Conservation (phyloP, 129 eudicot genomes). For the Ambrosia trifida region DNA sequence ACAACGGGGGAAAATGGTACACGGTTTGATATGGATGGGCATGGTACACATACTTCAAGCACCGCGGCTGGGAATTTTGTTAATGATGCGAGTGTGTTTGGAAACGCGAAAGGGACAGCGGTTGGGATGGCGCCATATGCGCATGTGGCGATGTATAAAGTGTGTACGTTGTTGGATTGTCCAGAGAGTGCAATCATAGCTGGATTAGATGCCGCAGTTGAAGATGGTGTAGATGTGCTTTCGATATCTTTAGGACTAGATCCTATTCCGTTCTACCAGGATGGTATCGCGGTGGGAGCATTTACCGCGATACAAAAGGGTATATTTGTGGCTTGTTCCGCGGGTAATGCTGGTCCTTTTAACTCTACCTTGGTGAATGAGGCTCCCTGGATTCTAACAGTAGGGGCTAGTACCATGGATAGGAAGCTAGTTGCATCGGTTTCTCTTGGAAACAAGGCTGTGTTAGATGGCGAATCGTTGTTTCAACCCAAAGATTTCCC, state of each 20-base stretch:
- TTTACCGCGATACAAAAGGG: conserved; percentile 54
- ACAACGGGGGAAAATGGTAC: conserved; percentile 10
- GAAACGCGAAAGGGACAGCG: conserved; percentile 59
- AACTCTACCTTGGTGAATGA: conserved; percentile 42
- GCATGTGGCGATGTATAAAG: conserved; percentile 69
- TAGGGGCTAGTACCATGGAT: conserved; percentile 63
- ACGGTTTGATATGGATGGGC: conserved; percentile 51
- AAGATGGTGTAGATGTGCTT: conserved; percentile 68
- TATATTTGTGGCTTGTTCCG: conserved; percentile 49
- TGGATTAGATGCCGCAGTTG: conserved; percentile 58
- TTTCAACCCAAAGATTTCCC: conserved; percentile 51
- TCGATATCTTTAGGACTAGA: conserved; percentile 48
- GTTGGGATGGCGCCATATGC: conserved; percentile 65
- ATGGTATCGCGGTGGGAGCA: conserved; percentile 51
- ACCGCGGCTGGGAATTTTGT: conserved; percentile 65
- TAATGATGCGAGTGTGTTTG: conserved; percentile 48
- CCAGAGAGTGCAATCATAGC: conserved; percentile 49
- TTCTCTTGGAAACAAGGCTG: conserved; percentile 37
- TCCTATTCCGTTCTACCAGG: conserved; percentile 39
- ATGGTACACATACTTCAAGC: conserved; percentile 67
- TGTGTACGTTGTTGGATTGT: conserved; percentile 36
- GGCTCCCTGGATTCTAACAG: conserved; percentile 69
- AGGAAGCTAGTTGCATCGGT: conserved; percentile 36
- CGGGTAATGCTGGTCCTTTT: conserved; percentile 51
- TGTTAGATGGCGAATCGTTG: conserved; percentile 42